Base-by-base conservation (phyloP, 2,329 filamentous ascomycete species). In the Sclerotinia spermophila region DNA sequence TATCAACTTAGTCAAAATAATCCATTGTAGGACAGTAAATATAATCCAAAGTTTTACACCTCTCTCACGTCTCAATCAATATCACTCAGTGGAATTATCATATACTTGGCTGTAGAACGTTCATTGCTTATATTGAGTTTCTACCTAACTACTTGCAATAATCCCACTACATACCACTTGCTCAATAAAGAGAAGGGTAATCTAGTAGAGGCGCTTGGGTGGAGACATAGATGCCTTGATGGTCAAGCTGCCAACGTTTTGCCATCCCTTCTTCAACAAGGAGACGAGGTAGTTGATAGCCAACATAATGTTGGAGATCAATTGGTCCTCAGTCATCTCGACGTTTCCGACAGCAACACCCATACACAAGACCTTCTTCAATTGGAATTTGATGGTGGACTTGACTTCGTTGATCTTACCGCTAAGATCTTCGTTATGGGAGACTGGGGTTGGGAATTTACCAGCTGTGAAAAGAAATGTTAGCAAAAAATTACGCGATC, bases 331-430 rank as follows among this genome's bases (percentile, higher is more conserved):
- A 77, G 89, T 92, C 96, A 99, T 99, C 81, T 91, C 94, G 80
- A 99, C 96, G 86, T 99, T 97, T 83, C 96, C 96, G 82, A 99
- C 93, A 80, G 96, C 96, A 83, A 98, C 95, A 92, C 95, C 96
- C 90, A 99, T 94, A 90, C 96, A 99, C 80, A 99, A 90, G 84
- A 99, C 96, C 93, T 99, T 99, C 93, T 99, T 99, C 82, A 99
- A 89, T 90, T 99, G 94, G 92, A 99, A 99, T 92, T 99, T 99
- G 92, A 99, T 98, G 85, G 96, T 99, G 80, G 93, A 97, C 92
- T 97, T 98, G 90, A 99, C 95, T 84, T 99, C 96, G 86, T 87
- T 97, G 88, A 98, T 93, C 91, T 97, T 97, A 88, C 86, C 89
- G 83, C 86, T 87, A 78, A 99, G 90, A 83, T 98, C 95, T 82